Percentiles rank a stretch among this genome's conserved stretches.
phyloP scores from a whole-genome alignment of 345 rosid genomes.

The Noccaea bulbosa region DNA sequence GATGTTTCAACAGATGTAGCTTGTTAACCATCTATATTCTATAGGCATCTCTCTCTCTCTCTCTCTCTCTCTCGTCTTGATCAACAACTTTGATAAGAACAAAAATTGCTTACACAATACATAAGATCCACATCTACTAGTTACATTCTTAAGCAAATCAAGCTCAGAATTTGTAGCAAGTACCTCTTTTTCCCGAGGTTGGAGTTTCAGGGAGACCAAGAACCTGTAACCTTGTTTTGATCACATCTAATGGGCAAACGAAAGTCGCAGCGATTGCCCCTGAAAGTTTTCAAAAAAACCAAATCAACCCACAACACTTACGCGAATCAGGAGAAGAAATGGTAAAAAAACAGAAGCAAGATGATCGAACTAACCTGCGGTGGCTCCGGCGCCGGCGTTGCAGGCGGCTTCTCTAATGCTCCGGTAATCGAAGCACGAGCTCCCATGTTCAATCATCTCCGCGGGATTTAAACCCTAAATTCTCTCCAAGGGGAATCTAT shows the following conservation, averaged over 20 bases:
- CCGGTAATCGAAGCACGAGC: conserved; percentile 44
- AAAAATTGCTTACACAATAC: conserved; percentile 1
- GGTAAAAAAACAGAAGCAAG: background rate
- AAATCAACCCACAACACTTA: conserved; percentile 2
- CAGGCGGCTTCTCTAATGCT: conserved; percentile 49
- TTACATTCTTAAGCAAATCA: background rate
- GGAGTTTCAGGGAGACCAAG: conserved; percentile 73
- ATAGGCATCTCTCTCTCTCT: background rate
- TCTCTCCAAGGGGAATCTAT: conserved; percentile 18
- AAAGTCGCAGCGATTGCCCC: conserved; percentile 96
- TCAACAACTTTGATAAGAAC: conserved; percentile 19
- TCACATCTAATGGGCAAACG: conserved; percentile 95
- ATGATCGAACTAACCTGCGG: conserved; percentile 65
- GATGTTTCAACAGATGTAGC: conserved; percentile 28
- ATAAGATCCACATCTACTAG: conserved; percentile 11
- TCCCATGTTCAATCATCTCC: conserved; percentile 55
- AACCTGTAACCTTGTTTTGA: conserved; percentile 93
- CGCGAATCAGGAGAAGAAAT: background rate
- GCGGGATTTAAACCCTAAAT: conserved; percentile 13
- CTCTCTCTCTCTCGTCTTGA: background rate
- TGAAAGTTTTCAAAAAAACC: conserved; percentile 35
- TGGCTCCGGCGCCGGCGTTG: conserved; percentile 85
- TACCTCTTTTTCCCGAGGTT: conserved; percentile 65
- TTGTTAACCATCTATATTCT: conserved; percentile 3
- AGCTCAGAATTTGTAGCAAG: conserved; percentile 20